Evolutionary conservation across 2,329 filamentous ascomycete genomes (phyloP).

Genomic region (Pseudogymnoascus verrucosus): DNA sequence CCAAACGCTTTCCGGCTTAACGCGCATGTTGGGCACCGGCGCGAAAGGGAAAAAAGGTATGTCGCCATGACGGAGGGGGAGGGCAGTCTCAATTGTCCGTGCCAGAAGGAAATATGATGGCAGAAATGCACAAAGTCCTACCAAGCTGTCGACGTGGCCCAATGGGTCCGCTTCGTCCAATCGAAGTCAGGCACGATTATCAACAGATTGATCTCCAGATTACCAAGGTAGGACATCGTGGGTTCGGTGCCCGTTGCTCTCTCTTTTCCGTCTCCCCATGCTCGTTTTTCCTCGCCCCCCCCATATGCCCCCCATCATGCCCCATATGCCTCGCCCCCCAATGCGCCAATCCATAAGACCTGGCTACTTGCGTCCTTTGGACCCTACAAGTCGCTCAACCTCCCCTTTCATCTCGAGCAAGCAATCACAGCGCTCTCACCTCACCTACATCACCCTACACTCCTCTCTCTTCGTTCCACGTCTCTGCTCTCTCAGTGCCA

Average conservation of each 20-base stretch:
- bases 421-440: neutral
- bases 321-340: neutral
- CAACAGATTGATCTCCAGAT: neutral
- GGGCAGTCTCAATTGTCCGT: neutral
- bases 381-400: neutral
- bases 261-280: neutral
- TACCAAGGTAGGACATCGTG: constrained; percentile 3
- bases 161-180: constrained; percentile 1
- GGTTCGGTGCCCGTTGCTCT: neutral
- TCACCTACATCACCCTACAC: neutral
- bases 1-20: constrained; percentile 8
- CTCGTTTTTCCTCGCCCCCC: neutral
- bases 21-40: constrained; percentile 1
- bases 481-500: neutral
- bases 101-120: constrained; percentile 1
- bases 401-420: neutral
- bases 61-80: neutral
- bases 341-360: constrained; percentile 5
- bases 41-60: neutral
- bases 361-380: neutral
- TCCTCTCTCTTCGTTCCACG: constrained; percentile 1
- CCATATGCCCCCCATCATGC: neutral
- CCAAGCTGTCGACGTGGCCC: neutral
- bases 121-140: neutral
- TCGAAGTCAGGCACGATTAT: constrained; percentile 2